phyloP scores from a whole-genome alignment of 163 green algal genomes.

The Prototheca stagnorum region DNA sequence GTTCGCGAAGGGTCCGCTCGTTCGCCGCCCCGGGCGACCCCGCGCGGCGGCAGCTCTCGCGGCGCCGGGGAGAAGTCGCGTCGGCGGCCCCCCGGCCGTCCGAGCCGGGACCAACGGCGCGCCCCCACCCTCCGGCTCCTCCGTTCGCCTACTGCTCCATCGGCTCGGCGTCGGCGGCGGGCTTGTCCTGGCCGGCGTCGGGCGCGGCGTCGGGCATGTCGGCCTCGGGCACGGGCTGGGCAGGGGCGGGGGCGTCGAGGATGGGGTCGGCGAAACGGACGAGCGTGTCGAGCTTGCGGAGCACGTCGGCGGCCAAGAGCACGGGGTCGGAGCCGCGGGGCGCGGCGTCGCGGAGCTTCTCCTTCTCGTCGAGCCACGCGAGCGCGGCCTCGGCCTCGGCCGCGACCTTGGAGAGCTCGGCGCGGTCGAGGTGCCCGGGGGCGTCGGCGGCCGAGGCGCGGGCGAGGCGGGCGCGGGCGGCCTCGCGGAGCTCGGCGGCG shows the following conservation, averaged over 20 bases:
- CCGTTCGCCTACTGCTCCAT: conserved; percentile 3
- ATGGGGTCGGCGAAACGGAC: conserved; percentile 56
- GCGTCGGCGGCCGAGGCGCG: conserved; percentile 19
- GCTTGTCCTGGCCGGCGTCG: background rate
- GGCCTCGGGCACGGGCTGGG: too few relatives aligned
- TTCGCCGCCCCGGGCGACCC: too few relatives aligned
- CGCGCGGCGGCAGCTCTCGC: too few relatives aligned
- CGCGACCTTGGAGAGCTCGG: conserved; percentile 31
- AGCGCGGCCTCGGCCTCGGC: conserved; percentile 63
- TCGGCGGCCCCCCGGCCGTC: too few relatives aligned
- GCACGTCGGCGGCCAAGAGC: conserved; percentile 45
- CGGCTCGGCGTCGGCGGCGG: background rate
- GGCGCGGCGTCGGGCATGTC: conserved; percentile 1
- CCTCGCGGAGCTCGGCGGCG: conserved; percentile 13
- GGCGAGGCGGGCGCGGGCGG: conserved; percentile 30
- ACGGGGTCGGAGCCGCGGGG: conserved; percentile 34
- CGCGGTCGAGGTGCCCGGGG: conserved; percentile 64
- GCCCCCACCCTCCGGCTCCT: too few relatives aligned
- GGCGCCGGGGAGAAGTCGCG: too few relatives aligned
- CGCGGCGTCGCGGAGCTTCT: background rate
- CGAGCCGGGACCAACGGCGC: too few relatives aligned
- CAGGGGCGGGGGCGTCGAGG: conserved; percentile 25
- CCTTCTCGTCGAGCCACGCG: conserved; percentile 70
- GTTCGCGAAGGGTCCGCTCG: too few relatives aligned
- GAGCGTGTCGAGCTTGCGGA: conserved; percentile 55